Evolutionary conservation across 2,329 filamentous ascomycete genomes (phyloP).

Genomic region (Fusarium guadeloupense): DNA sequence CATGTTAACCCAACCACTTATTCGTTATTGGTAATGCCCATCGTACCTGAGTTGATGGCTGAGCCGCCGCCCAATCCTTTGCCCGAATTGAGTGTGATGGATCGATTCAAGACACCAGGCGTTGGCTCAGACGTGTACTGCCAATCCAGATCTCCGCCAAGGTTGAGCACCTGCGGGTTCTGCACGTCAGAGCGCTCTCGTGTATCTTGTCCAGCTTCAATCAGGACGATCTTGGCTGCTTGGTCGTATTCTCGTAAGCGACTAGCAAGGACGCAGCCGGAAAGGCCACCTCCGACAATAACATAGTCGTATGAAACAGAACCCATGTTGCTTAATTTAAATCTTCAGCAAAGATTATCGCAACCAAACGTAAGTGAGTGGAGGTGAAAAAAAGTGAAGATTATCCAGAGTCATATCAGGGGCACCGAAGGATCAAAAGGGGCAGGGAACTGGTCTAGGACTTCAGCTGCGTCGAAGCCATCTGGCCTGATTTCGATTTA

Average conservation of each 20-base stretch:
- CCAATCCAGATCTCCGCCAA: constrained; percentile 49
- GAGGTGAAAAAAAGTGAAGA: no score
- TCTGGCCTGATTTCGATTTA: not conserved
- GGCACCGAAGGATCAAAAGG: no score
- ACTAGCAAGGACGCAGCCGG: constrained; percentile 48
- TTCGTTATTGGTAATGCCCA: rapidly evolving
- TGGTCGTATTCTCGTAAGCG: constrained; percentile 39
- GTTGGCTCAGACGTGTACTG: constrained; percentile 48
- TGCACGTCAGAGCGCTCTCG: constrained; percentile 26
- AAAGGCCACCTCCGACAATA: constrained; percentile 47
- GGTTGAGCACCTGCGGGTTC: constrained; percentile 38
- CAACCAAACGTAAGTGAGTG: not conserved
- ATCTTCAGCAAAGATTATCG: rapidly evolving
- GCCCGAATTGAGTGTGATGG: constrained; percentile 43
- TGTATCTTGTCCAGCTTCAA: constrained; percentile 51
- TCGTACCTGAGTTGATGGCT: constrained; percentile 51
- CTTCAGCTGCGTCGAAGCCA: no score
- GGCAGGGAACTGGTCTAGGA: no score
- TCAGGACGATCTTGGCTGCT: constrained; percentile 46
- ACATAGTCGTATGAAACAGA: constrained; percentile 40
- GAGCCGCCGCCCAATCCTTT: constrained; percentile 55
- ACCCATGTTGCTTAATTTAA: not conserved
- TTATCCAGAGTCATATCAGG: no score
- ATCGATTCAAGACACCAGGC: constrained; percentile 36
- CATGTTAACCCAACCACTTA: not conserved